phyloP scores from a whole-genome alignment of 345 rosid genomes.

The Gossypium bickii region DNA sequence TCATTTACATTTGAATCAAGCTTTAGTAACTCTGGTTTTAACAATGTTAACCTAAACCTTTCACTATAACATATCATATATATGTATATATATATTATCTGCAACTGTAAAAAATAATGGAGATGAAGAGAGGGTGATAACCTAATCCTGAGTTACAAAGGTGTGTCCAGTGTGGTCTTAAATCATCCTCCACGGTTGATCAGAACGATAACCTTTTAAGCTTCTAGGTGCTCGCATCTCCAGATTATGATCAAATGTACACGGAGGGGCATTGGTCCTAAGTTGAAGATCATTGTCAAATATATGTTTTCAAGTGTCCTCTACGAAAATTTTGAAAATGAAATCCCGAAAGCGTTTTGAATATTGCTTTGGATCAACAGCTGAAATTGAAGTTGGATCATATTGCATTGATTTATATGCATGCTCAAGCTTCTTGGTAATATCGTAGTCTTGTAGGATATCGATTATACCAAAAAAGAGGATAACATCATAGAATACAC shows the following conservation, averaged over 20 bases:
- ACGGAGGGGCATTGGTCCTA: not conserved
- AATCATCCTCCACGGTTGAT: not conserved
- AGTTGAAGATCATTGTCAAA: not conserved
- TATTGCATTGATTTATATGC: constrained; percentile 1
- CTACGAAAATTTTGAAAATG: not conserved
- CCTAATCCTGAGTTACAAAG: not conserved
- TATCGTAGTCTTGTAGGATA: not conserved
- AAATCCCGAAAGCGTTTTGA: not conserved
- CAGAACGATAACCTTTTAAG: not conserved
- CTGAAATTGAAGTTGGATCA: not conserved
- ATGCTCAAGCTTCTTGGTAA: not conserved
- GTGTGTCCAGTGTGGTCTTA: constrained; percentile 1
- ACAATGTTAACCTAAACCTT: constrained; percentile 20
- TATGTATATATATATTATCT: not conserved
- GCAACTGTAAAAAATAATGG: constrained; percentile 17
- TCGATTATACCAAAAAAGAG: constrained; percentile 59
- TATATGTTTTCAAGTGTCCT: not conserved
- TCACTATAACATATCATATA: constrained; percentile 17
- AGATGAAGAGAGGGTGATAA: constrained; percentile 15
- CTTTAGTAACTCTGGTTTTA: constrained; percentile 14
- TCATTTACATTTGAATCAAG: constrained; percentile 33
- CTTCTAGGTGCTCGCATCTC: constrained; percentile 23
- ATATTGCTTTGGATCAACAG: not conserved
- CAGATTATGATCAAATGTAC: constrained; percentile 20
- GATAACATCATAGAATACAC: constrained; percentile 68